Conservation (phyloP, 1,284 basidiomycete species). For the Austroboletus sp. region DNA sequence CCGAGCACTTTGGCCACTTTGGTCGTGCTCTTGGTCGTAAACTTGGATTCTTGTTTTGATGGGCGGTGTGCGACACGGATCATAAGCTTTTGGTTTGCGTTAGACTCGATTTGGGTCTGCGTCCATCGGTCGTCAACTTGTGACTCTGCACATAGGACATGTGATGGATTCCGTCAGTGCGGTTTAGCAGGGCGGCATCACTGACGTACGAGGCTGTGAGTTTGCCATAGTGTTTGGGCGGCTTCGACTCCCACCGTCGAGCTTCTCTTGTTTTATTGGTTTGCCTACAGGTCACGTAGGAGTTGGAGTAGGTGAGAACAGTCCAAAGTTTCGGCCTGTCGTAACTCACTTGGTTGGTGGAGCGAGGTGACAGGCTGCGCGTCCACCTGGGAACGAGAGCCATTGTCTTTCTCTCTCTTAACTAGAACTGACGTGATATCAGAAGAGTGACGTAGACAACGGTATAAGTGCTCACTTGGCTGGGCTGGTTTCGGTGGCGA, state of each 20-base stretch:
- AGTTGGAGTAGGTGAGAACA: neutral
- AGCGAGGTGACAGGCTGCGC: neutral
- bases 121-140: neutral
- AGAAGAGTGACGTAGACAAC: neutral
- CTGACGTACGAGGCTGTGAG: conserved; percentile 11
- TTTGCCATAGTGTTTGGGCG: neutral
- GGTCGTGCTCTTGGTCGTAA: conserved; percentile 41
- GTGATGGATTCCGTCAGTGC: no score
- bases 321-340: neutral
- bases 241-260: neutral
- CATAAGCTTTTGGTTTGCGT: conserved; percentile 17
- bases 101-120: conserved; percentile 3
- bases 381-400: neutral
- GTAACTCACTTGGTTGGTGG: conserved; percentile 8
- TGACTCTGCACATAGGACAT: conserved; percentile 2
- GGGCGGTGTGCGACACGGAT: conserved; percentile 34
- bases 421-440: neutral
- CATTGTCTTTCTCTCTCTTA: neutral
- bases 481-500: conserved; percentile 7
- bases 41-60: conserved; percentile 34
- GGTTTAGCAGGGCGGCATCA: neutral
- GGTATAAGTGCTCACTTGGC: conserved; percentile 4
- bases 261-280: conserved; percentile 19
- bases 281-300: conserved; percentile 9
- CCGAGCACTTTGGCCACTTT: conserved; percentile 38